Evolutionary conservation across 1,139 yeast genomes (phyloP).

Genomic region (Eremothecium coryli): DNA sequence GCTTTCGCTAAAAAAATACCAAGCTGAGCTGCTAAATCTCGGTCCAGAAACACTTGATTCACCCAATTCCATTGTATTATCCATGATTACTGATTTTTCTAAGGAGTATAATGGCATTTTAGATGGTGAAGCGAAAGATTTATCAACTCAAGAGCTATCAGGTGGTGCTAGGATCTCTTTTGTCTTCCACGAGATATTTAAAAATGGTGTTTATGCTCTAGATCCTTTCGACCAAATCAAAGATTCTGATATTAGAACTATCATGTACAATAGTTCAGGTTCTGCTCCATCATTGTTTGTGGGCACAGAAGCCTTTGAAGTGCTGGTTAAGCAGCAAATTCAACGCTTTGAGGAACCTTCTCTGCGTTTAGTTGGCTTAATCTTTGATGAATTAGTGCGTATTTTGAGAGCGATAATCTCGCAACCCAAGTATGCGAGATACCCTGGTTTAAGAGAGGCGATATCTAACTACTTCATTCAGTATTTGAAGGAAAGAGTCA

Average conservation of each 20-base stretch:
- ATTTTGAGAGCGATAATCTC: slow-evolving; percentile 77
- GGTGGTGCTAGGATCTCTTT: slow-evolving; percentile 98
- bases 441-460: slow-evolving; percentile 84
- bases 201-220: slow-evolving; percentile 82
- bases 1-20: slow-evolving; percentile 72
- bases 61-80: slow-evolving; percentile 81
- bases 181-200: slow-evolving; percentile 93
- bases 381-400: slow-evolving; percentile 89
- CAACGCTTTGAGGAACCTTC: slow-evolving; percentile 92
- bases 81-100: slow-evolving; percentile 84
- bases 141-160: slow-evolving; percentile 73
- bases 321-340: slow-evolving; percentile 90
- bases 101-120: slow-evolving; percentile 87
- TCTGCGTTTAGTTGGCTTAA: slow-evolving; percentile 76
- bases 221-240: slow-evolving; percentile 97
- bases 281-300: slow-evolving; percentile 96
- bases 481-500: slow-evolving; percentile 67
- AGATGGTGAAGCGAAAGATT: slow-evolving; percentile 89
- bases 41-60: slow-evolving; percentile 85
- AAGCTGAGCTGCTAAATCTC: slow-evolving; percentile 62
- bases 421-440: slow-evolving; percentile 76
- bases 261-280: slow-evolving; percentile 93
- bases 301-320: slow-evolving; percentile 96
- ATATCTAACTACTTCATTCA: slow-evolving; percentile 71
- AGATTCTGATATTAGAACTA: slow-evolving; percentile 96